These are phyloP conservation scores for Yamadazyma paraphyllophila DNA, from an alignment of 805 yeast species.

Conservation along the genomic window DNA sequence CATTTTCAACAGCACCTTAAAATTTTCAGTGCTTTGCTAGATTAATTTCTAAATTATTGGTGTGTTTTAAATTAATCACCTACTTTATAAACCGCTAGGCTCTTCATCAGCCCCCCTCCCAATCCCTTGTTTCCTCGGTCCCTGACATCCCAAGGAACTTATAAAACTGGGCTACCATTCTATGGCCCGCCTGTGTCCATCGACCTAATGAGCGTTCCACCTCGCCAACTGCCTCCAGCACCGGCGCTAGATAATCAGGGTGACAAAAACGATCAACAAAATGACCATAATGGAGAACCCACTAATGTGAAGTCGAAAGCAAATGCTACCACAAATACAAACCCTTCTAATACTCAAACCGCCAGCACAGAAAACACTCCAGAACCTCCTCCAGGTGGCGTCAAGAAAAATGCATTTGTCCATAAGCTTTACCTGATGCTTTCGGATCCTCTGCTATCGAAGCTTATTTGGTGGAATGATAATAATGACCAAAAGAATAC, in stretches of 20 bases:
- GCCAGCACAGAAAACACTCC: slow-evolving; percentile 17
- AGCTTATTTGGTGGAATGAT: slow-evolving; percentile 44
- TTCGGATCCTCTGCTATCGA: slow-evolving; percentile 30
- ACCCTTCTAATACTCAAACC: slow-evolving; percentile 13
- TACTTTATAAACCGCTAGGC: neutral
- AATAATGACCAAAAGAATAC: slow-evolving; percentile 48
- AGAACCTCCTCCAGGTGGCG: slow-evolving; percentile 8
- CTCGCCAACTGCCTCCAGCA: neutral
- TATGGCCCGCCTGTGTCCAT: neutral
- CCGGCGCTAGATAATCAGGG: neutral
- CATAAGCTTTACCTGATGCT: slow-evolving; percentile 43
- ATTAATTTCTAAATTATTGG: neutral
- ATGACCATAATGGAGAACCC: no score
- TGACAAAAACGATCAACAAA: neutral
- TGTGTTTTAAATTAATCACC: neutral
- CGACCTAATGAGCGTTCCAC: neutral
- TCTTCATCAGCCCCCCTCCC: neutral
- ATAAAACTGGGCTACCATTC: neutral
- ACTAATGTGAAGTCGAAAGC: no score
- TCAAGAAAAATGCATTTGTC: slow-evolving; percentile 60
- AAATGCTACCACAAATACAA: neutral
- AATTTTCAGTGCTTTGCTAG: slow-evolving; percentile 1
- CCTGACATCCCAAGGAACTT: neutral
- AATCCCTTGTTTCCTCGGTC: neutral
- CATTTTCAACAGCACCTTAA: neutral